Percentiles rank a stretch among this genome's conserved stretches.
Conservation (phyloP, 768 basidiomycete species). For the Tricholoma flavovirens region DNA sequence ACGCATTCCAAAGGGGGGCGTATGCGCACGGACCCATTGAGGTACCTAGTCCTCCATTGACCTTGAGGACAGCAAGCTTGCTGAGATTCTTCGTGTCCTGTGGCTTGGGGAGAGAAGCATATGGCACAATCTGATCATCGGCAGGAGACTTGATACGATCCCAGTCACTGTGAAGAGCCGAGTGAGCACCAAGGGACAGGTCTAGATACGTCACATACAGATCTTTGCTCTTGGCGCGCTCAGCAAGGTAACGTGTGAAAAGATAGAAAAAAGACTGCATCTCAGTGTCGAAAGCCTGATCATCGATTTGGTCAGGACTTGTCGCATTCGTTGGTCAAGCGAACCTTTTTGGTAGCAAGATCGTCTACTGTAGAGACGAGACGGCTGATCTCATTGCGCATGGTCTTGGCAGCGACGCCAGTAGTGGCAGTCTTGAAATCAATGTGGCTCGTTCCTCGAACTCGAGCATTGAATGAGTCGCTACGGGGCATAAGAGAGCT, state of each 20-base stretch:
- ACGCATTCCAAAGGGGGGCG: background rate
- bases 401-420: conserved; percentile 88
- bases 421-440: conserved; percentile 99
- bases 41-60: conserved; percentile 90
- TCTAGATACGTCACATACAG: conserved; percentile 50
- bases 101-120: conserved; percentile 60
- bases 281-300: conserved; percentile 85
- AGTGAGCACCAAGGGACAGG: conserved; percentile 4
- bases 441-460: conserved; percentile 74
- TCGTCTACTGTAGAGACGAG: conserved; percentile 87
- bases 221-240: conserved; percentile 81
- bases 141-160: conserved; percentile 85
- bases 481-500: conserved; percentile 52
- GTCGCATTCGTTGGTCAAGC: conserved; percentile 1
- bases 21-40: conserved; percentile 61
- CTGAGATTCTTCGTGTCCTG: conserved; percentile 63
- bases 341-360: conserved; percentile 74
- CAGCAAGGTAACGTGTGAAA: conserved; percentile 89
- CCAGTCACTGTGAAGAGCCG: conserved; percentile 58
- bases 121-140: conserved; percentile 80
- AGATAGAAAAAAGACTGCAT: conserved; percentile 97
- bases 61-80: conserved; percentile 93
- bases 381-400: conserved; percentile 96
- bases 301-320: conserved; percentile 13
- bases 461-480: conserved; percentile 67